Base-by-base conservation (phyloP, 2,329 filamentous ascomycete genomes). In the Fonsecaea monophora region DNA sequence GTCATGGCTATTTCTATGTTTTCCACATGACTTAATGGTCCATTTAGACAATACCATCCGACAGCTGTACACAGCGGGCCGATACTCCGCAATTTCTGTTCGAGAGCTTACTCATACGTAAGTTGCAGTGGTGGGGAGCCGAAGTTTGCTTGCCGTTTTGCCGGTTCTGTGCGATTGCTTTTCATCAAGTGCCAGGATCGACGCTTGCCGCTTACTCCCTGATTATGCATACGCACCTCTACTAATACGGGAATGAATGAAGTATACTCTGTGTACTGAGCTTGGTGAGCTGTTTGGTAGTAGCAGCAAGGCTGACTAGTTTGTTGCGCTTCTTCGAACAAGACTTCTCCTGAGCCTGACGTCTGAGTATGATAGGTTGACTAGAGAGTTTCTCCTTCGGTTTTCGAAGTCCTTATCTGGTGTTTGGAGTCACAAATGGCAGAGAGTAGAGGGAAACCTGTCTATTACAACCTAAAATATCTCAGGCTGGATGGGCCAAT, bases 71-170 rank as follows among this genome's bases (percentile, higher is more conserved):
- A 10, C 12, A n/a, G 40, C 15, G 40, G 45, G 45, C 6, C 45
- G 45, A 25, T 25, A 25, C 12, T 50, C 45, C 45, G 18, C 45
- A 50, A 50, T 10, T 13, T 25, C 42, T 4, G 13, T 48, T 12
- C n/a, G 21, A 10, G 42, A 25, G 42, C 42, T 12, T 48, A 48
- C 18, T 4, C 3, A 10, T 38, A 38, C 12, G 37, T 21, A 50
- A 21, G 8, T 21, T 12, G 45, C 45, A 50, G 21, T 50, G 45
- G 45, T 50, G 45, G 45, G 45, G 45, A 25, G 45, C 45, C 25
- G 45, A 50, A 50, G 45, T 25, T 50, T 50, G 7, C 45, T 50
- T 50, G 45, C 45, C 45, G 45, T 25, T 50, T 50, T 25, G 6
- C 45, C 45, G 45, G 5, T 25, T 25, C 45, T 4, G 9, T 12